phyloP scores from a whole-genome alignment of 495 filamentous ascomycete species.

The Letharia columbiana region DNA sequence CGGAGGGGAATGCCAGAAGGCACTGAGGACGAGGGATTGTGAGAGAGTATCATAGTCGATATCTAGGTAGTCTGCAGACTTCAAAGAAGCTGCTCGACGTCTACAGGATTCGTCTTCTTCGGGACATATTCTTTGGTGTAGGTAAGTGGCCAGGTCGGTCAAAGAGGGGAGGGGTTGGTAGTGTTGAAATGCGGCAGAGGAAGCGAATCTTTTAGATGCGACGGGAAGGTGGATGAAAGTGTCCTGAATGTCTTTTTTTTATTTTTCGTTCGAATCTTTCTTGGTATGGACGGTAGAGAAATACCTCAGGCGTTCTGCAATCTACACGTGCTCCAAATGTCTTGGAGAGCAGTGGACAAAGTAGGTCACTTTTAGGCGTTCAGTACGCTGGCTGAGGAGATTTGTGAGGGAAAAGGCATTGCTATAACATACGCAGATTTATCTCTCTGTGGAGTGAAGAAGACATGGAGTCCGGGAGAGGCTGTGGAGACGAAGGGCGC shows the following conservation, averaged over 20 bases:
- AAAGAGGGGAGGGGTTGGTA: conserved; percentile 53
- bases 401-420: not conserved
- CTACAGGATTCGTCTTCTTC: conserved; percentile 35
- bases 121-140: conserved; percentile 49
- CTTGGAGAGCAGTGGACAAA: conserved; percentile 55
- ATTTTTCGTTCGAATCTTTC: not conserved
- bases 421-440: conserved; percentile 35
- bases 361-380: conserved; percentile 34
- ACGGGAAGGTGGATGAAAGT: conserved; percentile 59
- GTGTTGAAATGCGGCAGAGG: conserved; percentile 60
- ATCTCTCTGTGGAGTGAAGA: conserved; percentile 53
- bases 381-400: not conserved
- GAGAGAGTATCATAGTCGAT: conserved; percentile 69
- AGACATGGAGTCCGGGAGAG: conserved; percentile 75
- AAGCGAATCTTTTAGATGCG: conserved; percentile 55
- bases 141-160: conserved; percentile 45
- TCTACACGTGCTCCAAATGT: conserved; percentile 51
- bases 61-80: conserved; percentile 58
- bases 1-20: conserved; percentile 29
- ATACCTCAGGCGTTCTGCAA: conserved; percentile 44
- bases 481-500: conserved; percentile 66
- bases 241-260: conserved; percentile 35
- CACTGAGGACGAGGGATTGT: conserved; percentile 49
- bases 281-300: conserved; percentile 1
- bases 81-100: conserved; percentile 29